A percentile compares a stretch with the other conserved stretches of the same genome.
Conservation (phyloP, 2,329 filamentous ascomycete species). For the Scortechinia acanthostroma region DNA sequence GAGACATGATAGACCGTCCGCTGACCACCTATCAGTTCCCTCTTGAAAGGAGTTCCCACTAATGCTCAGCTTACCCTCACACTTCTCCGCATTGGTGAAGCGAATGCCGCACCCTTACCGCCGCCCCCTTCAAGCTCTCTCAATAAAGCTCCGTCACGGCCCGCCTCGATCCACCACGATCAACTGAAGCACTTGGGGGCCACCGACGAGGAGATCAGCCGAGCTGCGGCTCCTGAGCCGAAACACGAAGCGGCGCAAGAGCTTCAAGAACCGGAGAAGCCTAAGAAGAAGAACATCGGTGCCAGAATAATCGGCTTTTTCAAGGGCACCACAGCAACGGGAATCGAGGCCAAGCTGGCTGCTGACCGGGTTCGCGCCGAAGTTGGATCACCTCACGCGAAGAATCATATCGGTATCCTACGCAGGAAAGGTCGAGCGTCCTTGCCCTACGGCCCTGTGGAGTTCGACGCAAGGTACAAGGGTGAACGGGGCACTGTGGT, state of each 20-base stretch:
- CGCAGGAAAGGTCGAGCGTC: neutral
- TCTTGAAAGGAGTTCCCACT: neutral
- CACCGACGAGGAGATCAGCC: neutral
- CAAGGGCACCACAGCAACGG: neutral
- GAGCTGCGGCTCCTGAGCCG: neutral
- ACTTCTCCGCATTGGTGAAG: neutral
- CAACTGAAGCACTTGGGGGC: neutral
- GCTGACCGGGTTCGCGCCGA: neutral
- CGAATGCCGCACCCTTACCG: neutral
- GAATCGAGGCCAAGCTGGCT: neutral
- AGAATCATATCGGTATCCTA: neutral
- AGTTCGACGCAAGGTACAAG: conserved; percentile 1
- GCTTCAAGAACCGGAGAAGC: neutral
- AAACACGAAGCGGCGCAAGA: neutral
- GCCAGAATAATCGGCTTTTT: neutral
- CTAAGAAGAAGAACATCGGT: neutral
- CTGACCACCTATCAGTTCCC: neutral
- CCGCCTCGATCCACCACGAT: neutral
- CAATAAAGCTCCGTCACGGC: neutral
- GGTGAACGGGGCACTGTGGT: neutral
- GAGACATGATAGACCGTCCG: neutral
- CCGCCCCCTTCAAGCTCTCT: neutral
- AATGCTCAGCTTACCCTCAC: conserved; percentile 1
- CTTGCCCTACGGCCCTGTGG: neutral
- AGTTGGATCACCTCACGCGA: neutral